Evolutionary conservation across 2,329 filamentous ascomycete genomes (phyloP), one percentile per base, ranked within the genome.

Genomic region (Neospermospora avenae): DNA sequence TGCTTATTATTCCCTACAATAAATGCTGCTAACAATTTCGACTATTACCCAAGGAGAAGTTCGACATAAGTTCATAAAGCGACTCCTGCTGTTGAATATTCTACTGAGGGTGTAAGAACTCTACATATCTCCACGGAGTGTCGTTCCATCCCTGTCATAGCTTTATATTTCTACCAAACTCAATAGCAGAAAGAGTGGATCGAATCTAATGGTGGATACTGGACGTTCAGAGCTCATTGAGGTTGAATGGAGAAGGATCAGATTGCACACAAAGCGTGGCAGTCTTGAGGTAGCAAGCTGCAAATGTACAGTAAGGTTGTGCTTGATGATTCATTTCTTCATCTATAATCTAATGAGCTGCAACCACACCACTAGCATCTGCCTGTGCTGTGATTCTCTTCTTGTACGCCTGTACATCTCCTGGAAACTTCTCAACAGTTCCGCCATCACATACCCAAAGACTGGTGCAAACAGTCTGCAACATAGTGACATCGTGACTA

Each of bases 401-500:
- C 87, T 99, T 99, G 80, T 99, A 99, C 64, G 90, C 87, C 77
- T 96, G 90, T 55, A 99, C 93, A 69, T 96, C 93, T 35, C 95
- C 95, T 63, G 89, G 86, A 77, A 99, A 99, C 78, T 97, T 93
- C 83, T 96, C 91, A 20, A 99, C 93, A 1, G 88, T 95, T 10
- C 95, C 95, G 61, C 88, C 81, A 74, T 99, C 95, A 72, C 95
- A 99, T 64, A 99, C 93, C 95, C 95, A 99, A 71, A 99, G 78
- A 73, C 88, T 95, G 54, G 82, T 95, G 77, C 95, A 99, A 39
- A 99, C 95, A 56, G 90, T 96, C 80, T 96, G 92, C 75, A 99
- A 76, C 91, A 99, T 97, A 0, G 95, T 98, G 57, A 99, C 95
- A 74, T 99, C 95, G 88, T 99, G 95, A 72, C 90, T 96, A 59